Evolutionary conservation across 1,139 yeast genomes (phyloP).

Genomic region (Taphrina flavorubra): DNA sequence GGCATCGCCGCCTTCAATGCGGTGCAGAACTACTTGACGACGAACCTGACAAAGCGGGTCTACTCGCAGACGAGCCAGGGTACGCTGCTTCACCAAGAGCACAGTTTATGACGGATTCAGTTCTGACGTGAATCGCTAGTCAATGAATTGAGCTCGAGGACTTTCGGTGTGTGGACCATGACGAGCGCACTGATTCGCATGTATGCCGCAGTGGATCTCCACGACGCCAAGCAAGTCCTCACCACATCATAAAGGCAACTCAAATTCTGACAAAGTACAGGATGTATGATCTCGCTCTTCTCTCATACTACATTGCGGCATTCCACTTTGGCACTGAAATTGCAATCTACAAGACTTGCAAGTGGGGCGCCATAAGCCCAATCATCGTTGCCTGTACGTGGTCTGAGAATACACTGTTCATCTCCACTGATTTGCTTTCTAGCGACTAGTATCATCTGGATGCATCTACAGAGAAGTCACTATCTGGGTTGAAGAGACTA

Average conservation of each 20-base stretch:
- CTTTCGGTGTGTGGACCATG: constrained; percentile 98
- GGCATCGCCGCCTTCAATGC: constrained; percentile 91
- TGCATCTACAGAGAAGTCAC: constrained; percentile 22
- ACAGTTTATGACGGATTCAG: no score
- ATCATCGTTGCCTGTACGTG: constrained; percentile 60
- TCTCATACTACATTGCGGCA: constrained; percentile 81
- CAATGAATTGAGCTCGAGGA: constrained; percentile 82
- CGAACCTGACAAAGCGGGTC: constrained; percentile 75
- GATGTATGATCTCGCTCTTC: constrained; percentile 74
- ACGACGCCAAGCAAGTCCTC: constrained; percentile 59
- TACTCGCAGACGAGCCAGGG: constrained; percentile 69
- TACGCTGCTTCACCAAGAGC: no score
- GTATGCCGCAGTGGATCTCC: constrained; percentile 81
- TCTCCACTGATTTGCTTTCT: background rate
- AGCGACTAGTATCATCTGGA: constrained; percentile 39
- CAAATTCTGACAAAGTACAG: background rate
- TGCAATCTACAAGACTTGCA: constrained; percentile 76
- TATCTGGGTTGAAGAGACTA: background rate
- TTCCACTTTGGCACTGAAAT: constrained; percentile 87
- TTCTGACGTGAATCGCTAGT: no score
- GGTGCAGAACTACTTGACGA: constrained; percentile 81
- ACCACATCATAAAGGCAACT: no score
- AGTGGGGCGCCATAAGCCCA: constrained; percentile 86
- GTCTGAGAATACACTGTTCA: background rate
- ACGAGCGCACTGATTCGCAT: constrained; percentile 82